Percentiles rank a stretch among this genome's conserved stretches.
These are phyloP conservation scores for Calonectria pseudoturangicola DNA, from an alignment of 2,329 filamentous ascomycete genomes.

Conservation along the genomic window DNA sequence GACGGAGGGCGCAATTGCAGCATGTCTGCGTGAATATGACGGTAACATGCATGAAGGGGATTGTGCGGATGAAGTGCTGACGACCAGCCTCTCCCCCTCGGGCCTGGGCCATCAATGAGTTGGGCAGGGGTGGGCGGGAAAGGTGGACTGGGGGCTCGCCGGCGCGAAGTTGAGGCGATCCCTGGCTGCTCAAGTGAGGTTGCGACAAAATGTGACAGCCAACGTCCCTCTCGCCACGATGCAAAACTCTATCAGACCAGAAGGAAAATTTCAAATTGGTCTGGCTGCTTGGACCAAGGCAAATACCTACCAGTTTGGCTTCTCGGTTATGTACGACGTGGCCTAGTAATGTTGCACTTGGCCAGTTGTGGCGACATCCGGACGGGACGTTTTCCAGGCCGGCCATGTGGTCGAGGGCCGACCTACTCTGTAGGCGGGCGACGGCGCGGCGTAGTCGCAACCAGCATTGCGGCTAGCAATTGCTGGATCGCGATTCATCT, in stretches of 20 bases:
- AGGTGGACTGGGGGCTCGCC: slow-evolving; percentile 35
- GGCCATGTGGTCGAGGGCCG: slow-evolving; percentile 20
- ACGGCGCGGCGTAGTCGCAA: slow-evolving; percentile 18
- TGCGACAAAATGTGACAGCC: slow-evolving; percentile 40
- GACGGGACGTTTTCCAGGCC: slow-evolving; percentile 15
- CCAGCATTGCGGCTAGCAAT: slow-evolving; percentile 19
- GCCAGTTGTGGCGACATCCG: slow-evolving; percentile 19
- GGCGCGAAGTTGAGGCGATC: slow-evolving; percentile 47
- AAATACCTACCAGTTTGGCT: slow-evolving; percentile 21
- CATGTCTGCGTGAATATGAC: slow-evolving; percentile 42
- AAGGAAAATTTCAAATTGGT: background rate
- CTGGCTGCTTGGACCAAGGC: slow-evolving; percentile 1
- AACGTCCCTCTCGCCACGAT: slow-evolving; percentile 27
- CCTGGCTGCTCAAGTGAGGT: slow-evolving; percentile 35
- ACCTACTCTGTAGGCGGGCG: slow-evolving; percentile 8
- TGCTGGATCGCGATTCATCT: slow-evolving; percentile 27
- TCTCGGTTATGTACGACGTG: slow-evolving; percentile 1
- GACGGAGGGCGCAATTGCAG: slow-evolving; percentile 30
- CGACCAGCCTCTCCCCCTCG: slow-evolving; percentile 5
- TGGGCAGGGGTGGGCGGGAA: slow-evolving; percentile 18
- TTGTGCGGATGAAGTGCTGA: slow-evolving; percentile 34
- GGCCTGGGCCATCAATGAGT: slow-evolving; percentile 19
- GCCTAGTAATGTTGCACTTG: slow-evolving; percentile 20
- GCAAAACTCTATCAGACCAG: slow-evolving; percentile 33
- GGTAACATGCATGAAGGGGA: slow-evolving; percentile 24